phyloP scores from a whole-genome alignment of 1,284 basidiomycete species.

The Trametes hirsuta region DNA sequence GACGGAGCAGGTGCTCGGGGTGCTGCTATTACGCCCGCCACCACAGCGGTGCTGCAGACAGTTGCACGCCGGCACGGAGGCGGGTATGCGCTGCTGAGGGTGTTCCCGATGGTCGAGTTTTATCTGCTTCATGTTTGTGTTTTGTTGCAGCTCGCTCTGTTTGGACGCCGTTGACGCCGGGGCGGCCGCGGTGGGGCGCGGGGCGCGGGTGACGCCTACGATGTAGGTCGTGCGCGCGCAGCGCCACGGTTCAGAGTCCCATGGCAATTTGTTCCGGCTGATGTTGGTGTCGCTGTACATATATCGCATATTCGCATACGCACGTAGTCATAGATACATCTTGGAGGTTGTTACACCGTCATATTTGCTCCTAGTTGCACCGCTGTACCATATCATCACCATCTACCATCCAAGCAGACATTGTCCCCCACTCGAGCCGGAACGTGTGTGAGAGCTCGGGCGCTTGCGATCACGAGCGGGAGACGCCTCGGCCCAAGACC shows the following conservation, averaged over 20 bases:
- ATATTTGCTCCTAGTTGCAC: not conserved
- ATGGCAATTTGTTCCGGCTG: constrained; percentile 18
- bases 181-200: not conserved
- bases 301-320: not conserved
- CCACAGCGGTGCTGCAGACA: constrained; percentile 6
- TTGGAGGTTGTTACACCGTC: not conserved
- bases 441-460: not conserved
- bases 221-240: not conserved
- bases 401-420: not conserved
- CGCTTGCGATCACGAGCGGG: not conserved
- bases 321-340: constrained; percentile 8
- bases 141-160: constrained; percentile 34
- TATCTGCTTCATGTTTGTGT: constrained; percentile 58
- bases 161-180: constrained; percentile 13
- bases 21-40: not conserved
- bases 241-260: constrained; percentile 5
- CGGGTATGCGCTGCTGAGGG: constrained; percentile 40
- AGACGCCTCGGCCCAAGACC: not conserved
- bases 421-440: not conserved
- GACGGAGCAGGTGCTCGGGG: constrained; percentile 1
- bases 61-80: constrained; percentile 43
- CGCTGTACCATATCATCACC: not conserved
- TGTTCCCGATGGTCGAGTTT: constrained; percentile 49
- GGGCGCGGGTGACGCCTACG: not conserved
- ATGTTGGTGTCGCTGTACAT: not conserved